Evolutionary conservation across 208 protist species (phyloP).

Genomic region (Acanthamoeba divionensis): DNA sequence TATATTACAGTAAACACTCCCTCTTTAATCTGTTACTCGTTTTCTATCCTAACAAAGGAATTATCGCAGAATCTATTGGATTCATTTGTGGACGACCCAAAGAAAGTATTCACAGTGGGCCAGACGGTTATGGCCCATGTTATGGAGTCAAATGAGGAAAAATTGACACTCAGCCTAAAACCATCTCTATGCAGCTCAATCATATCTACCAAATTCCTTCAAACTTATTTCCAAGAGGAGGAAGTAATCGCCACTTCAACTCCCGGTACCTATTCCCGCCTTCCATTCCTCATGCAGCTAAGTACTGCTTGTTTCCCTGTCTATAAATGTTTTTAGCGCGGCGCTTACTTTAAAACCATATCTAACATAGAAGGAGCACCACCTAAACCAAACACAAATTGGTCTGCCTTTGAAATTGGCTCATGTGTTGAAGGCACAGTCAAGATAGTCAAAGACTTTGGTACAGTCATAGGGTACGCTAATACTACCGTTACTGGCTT

Average conservation of each 20-base stretch:
- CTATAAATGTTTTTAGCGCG: too few species aligned
- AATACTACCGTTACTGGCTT: constrained; percentile 31
- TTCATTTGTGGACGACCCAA: neutral
- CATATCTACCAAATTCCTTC: constrained; percentile 46
- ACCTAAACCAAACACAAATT: constrained; percentile 26
- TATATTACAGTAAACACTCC: constrained; percentile 1
- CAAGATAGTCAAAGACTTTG: constrained; percentile 54
- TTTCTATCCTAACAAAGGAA: neutral
- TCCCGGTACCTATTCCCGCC: neutral
- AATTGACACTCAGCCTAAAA: constrained; percentile 42
- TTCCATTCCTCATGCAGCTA: neutral
- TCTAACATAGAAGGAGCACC: neutral
- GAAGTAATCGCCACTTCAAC: neutral
- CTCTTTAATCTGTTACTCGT: neutral
- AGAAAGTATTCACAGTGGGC: neutral
- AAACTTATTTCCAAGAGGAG: constrained; percentile 47
- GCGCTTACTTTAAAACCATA: neutral
- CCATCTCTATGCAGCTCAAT: constrained; percentile 24
- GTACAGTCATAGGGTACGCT: constrained; percentile 5
- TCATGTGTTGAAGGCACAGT: neutral
- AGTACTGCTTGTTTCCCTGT: neutral
- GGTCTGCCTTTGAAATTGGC: constrained; percentile 24
- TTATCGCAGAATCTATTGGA: constrained; percentile 17
- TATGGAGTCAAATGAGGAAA: constrained; percentile 14
- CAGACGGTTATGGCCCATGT: constrained; percentile 16